These are phyloP conservation scores for Paramecium pentaurelia DNA, from an alignment of 73 alveolate genomes.

Conservation along the genomic window DNA sequence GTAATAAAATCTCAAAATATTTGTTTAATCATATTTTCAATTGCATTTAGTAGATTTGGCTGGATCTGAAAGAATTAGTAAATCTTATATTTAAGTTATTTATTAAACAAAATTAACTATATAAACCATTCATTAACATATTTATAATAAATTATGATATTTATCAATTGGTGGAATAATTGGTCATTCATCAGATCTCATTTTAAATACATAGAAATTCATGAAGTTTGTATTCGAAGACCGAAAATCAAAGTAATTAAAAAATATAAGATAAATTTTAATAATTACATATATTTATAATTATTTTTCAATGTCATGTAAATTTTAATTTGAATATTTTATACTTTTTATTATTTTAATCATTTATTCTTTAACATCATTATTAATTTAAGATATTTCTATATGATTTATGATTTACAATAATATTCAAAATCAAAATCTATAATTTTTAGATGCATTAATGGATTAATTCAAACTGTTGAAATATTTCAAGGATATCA, in stretches of 20 bases:
- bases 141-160: conserved; percentile 86
- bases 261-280: background rate
- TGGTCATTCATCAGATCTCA: no score
- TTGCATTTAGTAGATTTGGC: conserved; percentile 92
- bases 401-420: background rate
- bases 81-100: conserved; percentile 80
- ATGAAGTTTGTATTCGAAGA: background rate
- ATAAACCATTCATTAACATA: conserved; percentile 85
- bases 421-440: background rate
- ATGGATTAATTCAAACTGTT: no score
- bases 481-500: background rate
- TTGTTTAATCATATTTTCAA: background rate
- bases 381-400: no score
- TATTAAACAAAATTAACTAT: conserved; percentile 89
- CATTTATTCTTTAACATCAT: background rate
- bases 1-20: no score
- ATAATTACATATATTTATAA: background rate
- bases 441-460: background rate
- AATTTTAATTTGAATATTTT: background rate
- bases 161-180: conserved; percentile 86
- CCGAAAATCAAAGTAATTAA: background rate
- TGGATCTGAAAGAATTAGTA: conserved; percentile 92
- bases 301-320: background rate
- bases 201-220: no score
- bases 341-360: background rate